Percentiles rank a stretch among this genome's conserved stretches.
Evolutionary conservation across 2,329 filamentous ascomycete genomes (phyloP).

Genomic region (Aspergillus brunneoviolaceus): DNA sequence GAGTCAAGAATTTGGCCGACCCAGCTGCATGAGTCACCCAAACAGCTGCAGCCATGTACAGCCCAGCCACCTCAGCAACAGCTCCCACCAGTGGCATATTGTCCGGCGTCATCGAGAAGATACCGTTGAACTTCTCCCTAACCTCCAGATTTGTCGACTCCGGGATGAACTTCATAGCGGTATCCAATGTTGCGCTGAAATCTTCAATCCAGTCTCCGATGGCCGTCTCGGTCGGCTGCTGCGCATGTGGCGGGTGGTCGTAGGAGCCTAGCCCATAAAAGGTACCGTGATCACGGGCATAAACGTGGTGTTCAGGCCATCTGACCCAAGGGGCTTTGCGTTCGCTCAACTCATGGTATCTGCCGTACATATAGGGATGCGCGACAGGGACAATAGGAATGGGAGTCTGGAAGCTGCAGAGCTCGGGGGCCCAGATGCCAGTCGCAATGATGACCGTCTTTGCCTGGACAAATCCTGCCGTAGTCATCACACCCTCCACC

Average conservation of each 20-base stretch:
- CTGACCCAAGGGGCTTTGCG: conserved; percentile 34
- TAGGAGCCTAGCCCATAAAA: conserved; percentile 37
- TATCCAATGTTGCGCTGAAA: conserved; percentile 23
- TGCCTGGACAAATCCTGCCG: conserved; percentile 14
- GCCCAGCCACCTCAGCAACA: conserved; percentile 22
- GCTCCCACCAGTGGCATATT: conserved; percentile 34
- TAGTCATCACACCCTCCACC: conserved; percentile 21
- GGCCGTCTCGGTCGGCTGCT: conserved; percentile 19
- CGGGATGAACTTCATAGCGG: conserved; percentile 21
- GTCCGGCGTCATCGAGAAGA: conserved; percentile 38
- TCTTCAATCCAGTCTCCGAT: conserved; percentile 24
- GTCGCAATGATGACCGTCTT: conserved; percentile 27
- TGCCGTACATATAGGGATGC: conserved; percentile 38
- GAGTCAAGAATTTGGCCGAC: conserved; percentile 25
- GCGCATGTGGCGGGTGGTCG: conserved; percentile 27
- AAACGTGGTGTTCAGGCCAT: conserved; percentile 38
- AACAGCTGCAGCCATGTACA: conserved; percentile 35
- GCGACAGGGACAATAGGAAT: conserved; percentile 36
- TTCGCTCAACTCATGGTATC: conserved; percentile 15
- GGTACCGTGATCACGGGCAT: conserved; percentile 35
- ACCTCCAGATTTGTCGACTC: conserved; percentile 14
- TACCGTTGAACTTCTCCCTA: conserved; percentile 31
- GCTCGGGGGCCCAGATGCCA: conserved; percentile 31
- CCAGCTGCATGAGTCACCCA: conserved; percentile 40
- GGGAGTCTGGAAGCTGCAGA: conserved; percentile 24